These are phyloP conservation scores for Trichoderma hamatum DNA, from an alignment of 2,329 filamentous ascomycete species.

Conservation along the genomic window DNA sequence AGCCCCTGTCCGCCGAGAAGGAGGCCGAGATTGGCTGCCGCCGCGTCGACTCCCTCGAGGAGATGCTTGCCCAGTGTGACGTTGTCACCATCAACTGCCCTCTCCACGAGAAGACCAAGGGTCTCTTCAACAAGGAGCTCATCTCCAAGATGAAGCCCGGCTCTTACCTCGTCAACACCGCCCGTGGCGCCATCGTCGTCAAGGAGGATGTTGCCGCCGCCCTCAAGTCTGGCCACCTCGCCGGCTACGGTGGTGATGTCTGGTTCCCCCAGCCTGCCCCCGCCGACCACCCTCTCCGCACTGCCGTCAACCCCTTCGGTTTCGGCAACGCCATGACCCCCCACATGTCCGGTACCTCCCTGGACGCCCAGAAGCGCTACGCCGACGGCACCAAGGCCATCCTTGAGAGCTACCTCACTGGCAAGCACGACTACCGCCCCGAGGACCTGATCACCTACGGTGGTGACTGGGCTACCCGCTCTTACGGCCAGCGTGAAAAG, in stretches of 20 bases:
- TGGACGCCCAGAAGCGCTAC: constrained; percentile 94
- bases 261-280: constrained; percentile 99
- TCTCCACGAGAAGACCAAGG: constrained; percentile 95
- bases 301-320: constrained; percentile 91
- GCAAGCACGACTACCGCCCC: constrained; percentile 82
- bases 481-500: constrained; percentile 76
- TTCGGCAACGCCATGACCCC: constrained; percentile 98
- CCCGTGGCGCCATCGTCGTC: constrained; percentile 97
- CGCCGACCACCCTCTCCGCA: constrained; percentile 88
- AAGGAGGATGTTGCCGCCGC: constrained; percentile 98
- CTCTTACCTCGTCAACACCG: constrained; percentile 97
- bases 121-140: constrained; percentile 97
- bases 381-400: constrained; percentile 87
- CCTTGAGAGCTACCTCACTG: constrained; percentile 86
- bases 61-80: constrained; percentile 92
- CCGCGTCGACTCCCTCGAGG: constrained; percentile 85
- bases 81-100: constrained; percentile 99
- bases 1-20: constrained; percentile 80
- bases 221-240: constrained; percentile 86
- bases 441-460: constrained; percentile 89
- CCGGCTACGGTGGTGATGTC: constrained; percentile 85
- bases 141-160: constrained; percentile 99
- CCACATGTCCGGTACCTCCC: constrained; percentile 98
- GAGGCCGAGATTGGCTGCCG: constrained; percentile 96
- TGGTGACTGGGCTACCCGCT: constrained; percentile 93